Evolutionary conservation across 805 yeast species (phyloP).

Genomic region (Cyberlindnera euphorbiae): DNA sequence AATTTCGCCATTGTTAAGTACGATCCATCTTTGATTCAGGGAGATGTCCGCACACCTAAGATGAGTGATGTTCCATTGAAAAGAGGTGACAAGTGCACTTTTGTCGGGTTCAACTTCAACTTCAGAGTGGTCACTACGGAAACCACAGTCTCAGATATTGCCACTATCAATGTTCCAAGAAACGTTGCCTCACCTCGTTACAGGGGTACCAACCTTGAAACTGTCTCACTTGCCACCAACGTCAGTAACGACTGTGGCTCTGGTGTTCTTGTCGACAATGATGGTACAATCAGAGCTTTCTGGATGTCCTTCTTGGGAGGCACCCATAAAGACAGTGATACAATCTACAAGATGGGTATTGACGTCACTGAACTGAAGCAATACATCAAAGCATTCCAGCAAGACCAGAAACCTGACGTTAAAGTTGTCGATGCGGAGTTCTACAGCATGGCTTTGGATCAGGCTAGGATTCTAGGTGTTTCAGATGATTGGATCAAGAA

Average conservation of each 20-base stretch:
- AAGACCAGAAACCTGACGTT: constrained; percentile 49
- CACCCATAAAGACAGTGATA: constrained; percentile 51
- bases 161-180: constrained; percentile 69
- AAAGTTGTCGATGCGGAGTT: constrained; percentile 79
- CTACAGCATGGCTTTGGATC: constrained; percentile 58
- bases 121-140: constrained; percentile 67
- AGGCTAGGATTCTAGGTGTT: constrained; percentile 84
- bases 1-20: constrained; percentile 81
- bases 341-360: constrained; percentile 66
- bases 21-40: constrained; percentile 68
- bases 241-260: constrained; percentile 69
- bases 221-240: constrained; percentile 68
- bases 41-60: constrained; percentile 66
- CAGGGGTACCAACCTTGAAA: constrained; percentile 79
- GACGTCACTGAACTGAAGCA: constrained; percentile 62
- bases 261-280: constrained; percentile 71
- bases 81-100: constrained; percentile 73
- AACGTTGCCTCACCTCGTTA: constrained; percentile 69
- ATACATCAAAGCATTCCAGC: constrained; percentile 52
- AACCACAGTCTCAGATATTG: constrained; percentile 71
- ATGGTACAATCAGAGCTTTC: constrained; percentile 76
- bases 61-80: constrained; percentile 51
- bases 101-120: constrained; percentile 74
- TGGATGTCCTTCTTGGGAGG: constrained; percentile 88
- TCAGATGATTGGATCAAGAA: constrained; percentile 74